A percentile compares a stretch with the other conserved stretches of the same genome.
Conservation (phyloP, 306 rosid genomes). For the Lathyrus oleraceus region DNA sequence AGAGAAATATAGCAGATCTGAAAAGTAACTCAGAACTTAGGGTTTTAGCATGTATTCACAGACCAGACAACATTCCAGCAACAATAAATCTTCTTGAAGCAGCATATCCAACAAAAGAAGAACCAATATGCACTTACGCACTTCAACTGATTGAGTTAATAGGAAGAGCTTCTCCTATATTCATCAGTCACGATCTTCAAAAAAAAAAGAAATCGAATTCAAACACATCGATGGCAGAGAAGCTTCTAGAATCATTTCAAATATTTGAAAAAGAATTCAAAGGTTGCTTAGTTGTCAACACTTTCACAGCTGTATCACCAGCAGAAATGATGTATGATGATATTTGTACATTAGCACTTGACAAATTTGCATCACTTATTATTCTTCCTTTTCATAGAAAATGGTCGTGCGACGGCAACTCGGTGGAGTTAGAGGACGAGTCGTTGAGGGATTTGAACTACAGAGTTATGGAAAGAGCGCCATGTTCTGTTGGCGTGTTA, state of each 20-base stretch:
- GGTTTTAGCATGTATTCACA: constrained; percentile 51
- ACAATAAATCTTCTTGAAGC: constrained; percentile 61
- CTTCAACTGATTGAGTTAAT: constrained; percentile 66
- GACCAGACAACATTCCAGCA: constrained; percentile 44
- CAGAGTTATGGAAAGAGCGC: constrained; percentile 58
- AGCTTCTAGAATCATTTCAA: constrained; percentile 45
- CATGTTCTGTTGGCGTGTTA: constrained; percentile 65
- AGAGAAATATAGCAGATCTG: constrained; percentile 47
- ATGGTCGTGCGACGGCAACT: constrained; percentile 56
- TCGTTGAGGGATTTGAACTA: constrained; percentile 45
- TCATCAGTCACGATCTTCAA: constrained; percentile 58
- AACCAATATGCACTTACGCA: constrained; percentile 43
- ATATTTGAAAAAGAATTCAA: constrained; percentile 43
- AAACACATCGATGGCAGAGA: constrained; percentile 20
- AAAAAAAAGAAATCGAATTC: constrained; percentile 35
- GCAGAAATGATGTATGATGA: constrained; percentile 65
- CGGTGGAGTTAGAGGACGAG: constrained; percentile 47
- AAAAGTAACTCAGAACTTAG: constrained; percentile 46
- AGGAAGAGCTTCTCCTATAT: constrained; percentile 62
- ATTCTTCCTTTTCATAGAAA: constrained; percentile 65
- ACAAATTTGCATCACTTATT: constrained; percentile 57
- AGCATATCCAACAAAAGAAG: constrained; percentile 46
- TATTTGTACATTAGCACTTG: constrained; percentile 58
- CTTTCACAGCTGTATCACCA: constrained; percentile 67
- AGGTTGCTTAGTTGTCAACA: constrained; percentile 28